Evolutionary conservation across 2,329 filamentous ascomycete species (phyloP).

Genomic region (Bimuria novae-zelandiae): DNA sequence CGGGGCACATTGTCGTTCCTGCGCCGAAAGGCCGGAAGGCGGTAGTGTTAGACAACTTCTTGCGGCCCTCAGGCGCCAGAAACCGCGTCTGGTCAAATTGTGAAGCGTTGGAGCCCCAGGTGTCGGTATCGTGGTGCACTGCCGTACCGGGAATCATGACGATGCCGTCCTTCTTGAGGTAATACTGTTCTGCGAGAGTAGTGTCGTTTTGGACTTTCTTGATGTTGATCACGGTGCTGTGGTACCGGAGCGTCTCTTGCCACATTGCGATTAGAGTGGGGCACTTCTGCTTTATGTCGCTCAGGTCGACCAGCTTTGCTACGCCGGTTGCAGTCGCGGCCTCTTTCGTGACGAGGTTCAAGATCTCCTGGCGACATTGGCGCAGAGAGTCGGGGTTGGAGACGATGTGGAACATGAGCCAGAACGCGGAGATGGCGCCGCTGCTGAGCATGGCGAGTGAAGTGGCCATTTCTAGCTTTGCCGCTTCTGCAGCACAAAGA

Average conservation of each 20-base stretch:
- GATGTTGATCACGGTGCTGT: slow-evolving; percentile 45
- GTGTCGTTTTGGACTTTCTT: slow-evolving; percentile 46
- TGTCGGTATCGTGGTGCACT: slow-evolving; percentile 35
- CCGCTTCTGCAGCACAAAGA: slow-evolving; percentile 45
- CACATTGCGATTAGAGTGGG: slow-evolving; percentile 48
- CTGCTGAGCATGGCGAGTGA: slow-evolving; percentile 50
- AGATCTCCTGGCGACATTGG: slow-evolving; percentile 40
- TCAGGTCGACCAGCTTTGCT: slow-evolving; percentile 35
- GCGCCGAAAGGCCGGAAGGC: slow-evolving; percentile 44
- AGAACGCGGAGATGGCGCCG: slow-evolving; percentile 48
- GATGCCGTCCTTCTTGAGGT: slow-evolving; percentile 44
- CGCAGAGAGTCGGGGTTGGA: slow-evolving; percentile 37
- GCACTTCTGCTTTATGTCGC: slow-evolving; percentile 42
- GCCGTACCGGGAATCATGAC: slow-evolving; percentile 44
- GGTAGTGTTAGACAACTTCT: slow-evolving; percentile 26
- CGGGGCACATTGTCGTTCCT: slow-evolving; percentile 43
- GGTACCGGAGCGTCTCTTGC: slow-evolving; percentile 50
- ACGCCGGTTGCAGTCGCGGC: not conserved
- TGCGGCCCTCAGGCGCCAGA: slow-evolving; percentile 12
- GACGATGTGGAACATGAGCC: slow-evolving; percentile 47
- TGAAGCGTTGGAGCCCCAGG: slow-evolving; percentile 40
- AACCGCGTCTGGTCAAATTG: slow-evolving; percentile 45
- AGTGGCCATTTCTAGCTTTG: slow-evolving; percentile 49
- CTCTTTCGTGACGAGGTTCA: slow-evolving; percentile 6
- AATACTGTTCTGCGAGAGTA: slow-evolving; percentile 34